Base-by-base conservation (phyloP, 140 eudicot genomes). In the Senecio squalidus region DNA sequence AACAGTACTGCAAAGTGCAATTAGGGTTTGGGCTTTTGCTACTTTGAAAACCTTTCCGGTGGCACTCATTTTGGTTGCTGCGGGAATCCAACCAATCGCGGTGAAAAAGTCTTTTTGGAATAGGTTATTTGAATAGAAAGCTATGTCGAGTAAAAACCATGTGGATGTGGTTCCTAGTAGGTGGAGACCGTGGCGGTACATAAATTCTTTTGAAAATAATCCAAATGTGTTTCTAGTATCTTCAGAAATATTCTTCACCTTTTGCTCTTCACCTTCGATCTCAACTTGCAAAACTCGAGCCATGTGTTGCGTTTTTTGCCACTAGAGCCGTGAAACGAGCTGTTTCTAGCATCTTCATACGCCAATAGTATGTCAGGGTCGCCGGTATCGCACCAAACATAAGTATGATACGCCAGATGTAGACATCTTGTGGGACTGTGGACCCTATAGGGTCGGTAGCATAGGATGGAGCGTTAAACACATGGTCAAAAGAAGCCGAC, bases 311-410 rank as follows among this genome's bases (percentile, higher is more conserved):
- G 58, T 87, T 80, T 28, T 70, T 80, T 0, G 94, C 89, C 7
- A 87, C 94, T 2, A 87, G 50, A 41, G 96, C 94, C 0, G 96
- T 87, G 80, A 83, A 87, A 54, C 96, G 82, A 0, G 95, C 95
- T 1, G 95, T 86, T 58, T 86, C 95, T 0, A 92, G 95, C 92
- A 86, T 86, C 47, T 69, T 83, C 95, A 86, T 86, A 1, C 95
- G 82, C 84, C 86, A 82, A 39, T 85, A 85, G 58, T 69, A 85
- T 3, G 95, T 85, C 58, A 85, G 0, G 46, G 76, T 83, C 1
- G 94, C 94, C 4, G 94, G 94, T 0, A 84, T 18, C 0, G 95
- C 89, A 0, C 95, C 95, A 14, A 85, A 84, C 94, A 84, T 84
- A 1, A 84, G 54, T 3, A 84, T 74, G 1, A 84, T 74, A 1